phyloP scores from a whole-genome alignment of 257 asterid species.

The Gardenia jasminoides region DNA sequence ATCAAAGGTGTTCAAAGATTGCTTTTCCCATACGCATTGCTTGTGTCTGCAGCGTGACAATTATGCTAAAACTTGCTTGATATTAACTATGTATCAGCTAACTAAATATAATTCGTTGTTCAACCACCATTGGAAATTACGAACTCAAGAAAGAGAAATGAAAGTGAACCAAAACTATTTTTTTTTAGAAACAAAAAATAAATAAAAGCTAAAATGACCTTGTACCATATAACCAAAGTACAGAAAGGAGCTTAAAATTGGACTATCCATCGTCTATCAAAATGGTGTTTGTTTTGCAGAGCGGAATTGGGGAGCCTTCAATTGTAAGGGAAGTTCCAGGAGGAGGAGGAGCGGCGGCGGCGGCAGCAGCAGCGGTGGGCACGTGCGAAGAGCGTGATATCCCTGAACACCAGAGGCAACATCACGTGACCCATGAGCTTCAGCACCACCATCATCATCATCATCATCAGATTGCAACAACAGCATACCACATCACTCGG shows the following conservation, averaged over 20 bases:
- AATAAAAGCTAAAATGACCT: not conserved
- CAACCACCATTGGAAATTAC: conserved; percentile 26
- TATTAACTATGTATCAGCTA: conserved; percentile 31
- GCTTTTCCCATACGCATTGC: conserved; percentile 48
- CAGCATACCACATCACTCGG: conserved; percentile 67
- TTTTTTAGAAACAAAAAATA: no score
- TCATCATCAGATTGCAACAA: conserved; percentile 40
- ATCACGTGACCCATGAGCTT: conserved; percentile 47
- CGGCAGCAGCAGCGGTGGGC: conserved; percentile 21
- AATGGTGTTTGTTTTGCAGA: conserved; percentile 35
- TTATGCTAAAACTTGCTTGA: conserved; percentile 43
- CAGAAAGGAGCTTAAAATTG: not conserved
- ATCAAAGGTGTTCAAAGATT: conserved; percentile 26
- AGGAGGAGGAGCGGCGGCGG: conserved; percentile 6
- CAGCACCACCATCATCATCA: conserved; percentile 34
- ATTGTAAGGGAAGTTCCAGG: conserved; percentile 47
- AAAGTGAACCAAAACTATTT: not conserved
- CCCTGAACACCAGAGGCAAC: conserved; percentile 39
- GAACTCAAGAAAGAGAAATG: not conserved
- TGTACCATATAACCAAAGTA: not conserved
- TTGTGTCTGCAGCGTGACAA: conserved; percentile 45
- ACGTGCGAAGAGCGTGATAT: conserved; percentile 62
- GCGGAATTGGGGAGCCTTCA: conserved; percentile 61
- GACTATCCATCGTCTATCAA: not conserved
- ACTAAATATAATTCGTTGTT: conserved; percentile 18